A percentile compares a stretch with the other conserved stretches of the same genome.
These are phyloP conservation scores for Leccinum broughii DNA, from an alignment of 768 basidiomycete genomes.

Conservation along the genomic window DNA sequence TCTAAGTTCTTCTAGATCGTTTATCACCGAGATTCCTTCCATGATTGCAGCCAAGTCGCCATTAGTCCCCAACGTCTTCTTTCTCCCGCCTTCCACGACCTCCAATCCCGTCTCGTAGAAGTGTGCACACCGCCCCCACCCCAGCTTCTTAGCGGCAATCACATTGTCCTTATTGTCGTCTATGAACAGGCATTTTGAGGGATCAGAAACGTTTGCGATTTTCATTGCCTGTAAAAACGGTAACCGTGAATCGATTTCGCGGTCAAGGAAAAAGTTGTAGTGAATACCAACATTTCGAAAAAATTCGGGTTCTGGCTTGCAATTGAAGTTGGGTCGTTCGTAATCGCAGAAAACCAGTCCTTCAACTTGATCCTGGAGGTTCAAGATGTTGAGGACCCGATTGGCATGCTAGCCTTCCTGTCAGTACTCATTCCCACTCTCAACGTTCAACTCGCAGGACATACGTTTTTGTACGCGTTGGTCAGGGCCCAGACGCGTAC, in stretches of 20 bases:
- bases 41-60: constrained; percentile 35
- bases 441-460: constrained; percentile 20
- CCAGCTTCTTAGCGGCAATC: constrained; percentile 58
- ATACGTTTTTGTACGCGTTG: constrained; percentile 76
- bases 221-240: constrained; percentile 55
- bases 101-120: constrained; percentile 72
- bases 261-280: neutral
- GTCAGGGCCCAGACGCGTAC: constrained; percentile 84
- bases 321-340: constrained; percentile 58
- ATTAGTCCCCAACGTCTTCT: constrained; percentile 45
- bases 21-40: constrained; percentile 54
- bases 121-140: constrained; percentile 76
- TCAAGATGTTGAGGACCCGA: constrained; percentile 74
- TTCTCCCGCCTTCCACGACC: constrained; percentile 60
- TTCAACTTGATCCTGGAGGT: constrained; percentile 68
- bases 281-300: constrained; percentile 53
- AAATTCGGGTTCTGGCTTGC: constrained; percentile 79
- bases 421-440: constrained; percentile 7
- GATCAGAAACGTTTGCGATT: constrained; percentile 59
- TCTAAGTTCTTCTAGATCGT: constrained; percentile 64
- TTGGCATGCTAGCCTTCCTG: constrained; percentile 62
- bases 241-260: neutral
- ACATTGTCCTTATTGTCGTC: constrained; percentile 78
- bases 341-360: constrained; percentile 84
- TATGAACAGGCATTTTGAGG: constrained; percentile 73